A percentile compares a stretch with the other conserved stretches of the same genome.
Conservation (phyloP, 1,284 basidiomycete species). For the Malassezia sp. region DNA sequence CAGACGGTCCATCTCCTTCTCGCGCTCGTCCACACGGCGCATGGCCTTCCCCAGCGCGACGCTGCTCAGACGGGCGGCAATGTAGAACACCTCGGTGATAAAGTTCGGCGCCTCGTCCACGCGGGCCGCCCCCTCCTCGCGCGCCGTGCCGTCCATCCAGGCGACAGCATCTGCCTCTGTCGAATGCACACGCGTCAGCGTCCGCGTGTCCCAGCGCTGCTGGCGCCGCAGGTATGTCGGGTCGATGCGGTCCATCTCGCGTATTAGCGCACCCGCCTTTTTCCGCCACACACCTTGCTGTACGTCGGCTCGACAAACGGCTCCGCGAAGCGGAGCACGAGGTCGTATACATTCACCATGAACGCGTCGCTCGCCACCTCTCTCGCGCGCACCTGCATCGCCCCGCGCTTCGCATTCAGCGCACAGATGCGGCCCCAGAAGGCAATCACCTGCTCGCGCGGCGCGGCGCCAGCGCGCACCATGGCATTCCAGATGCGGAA, state of each 20-base stretch:
- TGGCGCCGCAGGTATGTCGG: constrained; percentile 54
- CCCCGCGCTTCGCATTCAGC: constrained; percentile 73
- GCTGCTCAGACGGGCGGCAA: constrained; percentile 47
- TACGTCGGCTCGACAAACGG: constrained; percentile 90
- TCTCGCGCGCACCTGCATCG: constrained; percentile 71
- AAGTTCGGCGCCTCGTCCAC: constrained; percentile 57
- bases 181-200: constrained; percentile 42
- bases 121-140: constrained; percentile 9
- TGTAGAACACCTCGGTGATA: constrained; percentile 87
- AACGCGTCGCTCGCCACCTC: constrained; percentile 84
- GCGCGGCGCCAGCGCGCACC: constrained; percentile 66
- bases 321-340: constrained; percentile 77
- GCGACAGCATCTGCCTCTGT: constrained; percentile 37
- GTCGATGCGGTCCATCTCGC: constrained; percentile 78
- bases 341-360: constrained; percentile 76
- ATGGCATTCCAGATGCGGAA: constrained; percentile 82
- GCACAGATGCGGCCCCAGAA: constrained; percentile 66
- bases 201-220: constrained; percentile 29
- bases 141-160: too few relatives aligned
- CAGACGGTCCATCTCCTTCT: constrained; percentile 52
- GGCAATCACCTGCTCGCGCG: constrained; percentile 71
- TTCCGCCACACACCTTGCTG: too few relatives aligned
- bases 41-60: constrained; percentile 49
- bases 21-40: constrained; percentile 63
- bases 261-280: too few relatives aligned